Evolutionary conservation across 2,329 filamentous ascomycete species (phyloP).

Genomic region (Septoria petroselini): DNA sequence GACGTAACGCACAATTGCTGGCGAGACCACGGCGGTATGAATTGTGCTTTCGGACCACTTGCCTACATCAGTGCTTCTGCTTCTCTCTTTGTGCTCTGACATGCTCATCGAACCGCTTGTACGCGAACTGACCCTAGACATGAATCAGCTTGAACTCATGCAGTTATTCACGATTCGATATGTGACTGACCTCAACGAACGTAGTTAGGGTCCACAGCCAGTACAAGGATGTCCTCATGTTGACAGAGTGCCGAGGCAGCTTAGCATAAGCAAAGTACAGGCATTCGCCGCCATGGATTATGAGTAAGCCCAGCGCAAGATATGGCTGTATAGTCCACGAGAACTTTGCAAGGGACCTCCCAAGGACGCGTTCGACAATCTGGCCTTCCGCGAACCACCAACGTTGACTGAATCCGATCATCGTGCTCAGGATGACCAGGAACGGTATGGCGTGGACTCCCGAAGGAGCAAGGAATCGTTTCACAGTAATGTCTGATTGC

Average conservation of each 20-base stretch:
- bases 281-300: slow-evolving; percentile 65
- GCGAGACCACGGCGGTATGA: too few relatives aligned
- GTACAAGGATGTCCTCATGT: slow-evolving; percentile 49
- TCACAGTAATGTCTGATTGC: slow-evolving; percentile 56
- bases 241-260: slow-evolving; percentile 53
- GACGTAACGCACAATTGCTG: too few relatives aligned
- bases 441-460: slow-evolving; percentile 56
- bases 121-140: slow-evolving; percentile 51
- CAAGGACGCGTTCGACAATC: slow-evolving; percentile 39
- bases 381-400: slow-evolving; percentile 53
- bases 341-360: slow-evolving; percentile 58
- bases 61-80: slow-evolving; percentile 40
- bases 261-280: slow-evolving; percentile 46
- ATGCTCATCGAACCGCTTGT: slow-evolving; percentile 47
- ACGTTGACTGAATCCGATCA: slow-evolving; percentile 50
- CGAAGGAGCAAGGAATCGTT: slow-evolving; percentile 51
- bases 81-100: slow-evolving; percentile 43
- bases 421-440: slow-evolving; percentile 54
- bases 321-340: slow-evolving; percentile 59
- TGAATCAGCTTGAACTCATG: neutral
- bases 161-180: neutral
- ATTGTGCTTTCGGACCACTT: neutral
- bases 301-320: slow-evolving; percentile 59
- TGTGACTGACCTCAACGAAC: slow-evolving; percentile 38
- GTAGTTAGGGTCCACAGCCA: slow-evolving; percentile 53